These are phyloP conservation scores for Nannochloropsis gaditana DNA, from an alignment of 108 stramenopile species.

Conservation along the genomic window DNA sequence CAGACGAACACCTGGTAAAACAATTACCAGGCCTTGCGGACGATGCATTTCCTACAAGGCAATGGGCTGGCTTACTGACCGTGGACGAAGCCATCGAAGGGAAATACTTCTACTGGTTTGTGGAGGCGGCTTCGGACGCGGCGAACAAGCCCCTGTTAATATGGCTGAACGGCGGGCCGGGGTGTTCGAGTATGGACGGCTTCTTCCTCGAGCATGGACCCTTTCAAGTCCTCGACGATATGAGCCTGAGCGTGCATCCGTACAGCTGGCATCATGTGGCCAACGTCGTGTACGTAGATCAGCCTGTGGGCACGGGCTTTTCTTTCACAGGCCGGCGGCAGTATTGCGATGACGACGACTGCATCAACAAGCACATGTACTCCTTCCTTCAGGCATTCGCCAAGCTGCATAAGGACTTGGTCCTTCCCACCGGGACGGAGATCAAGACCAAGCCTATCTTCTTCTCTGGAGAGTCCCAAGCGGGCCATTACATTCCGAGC, in stretches of 20 bases:
- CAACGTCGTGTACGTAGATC: slow-evolving; percentile 68
- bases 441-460: slow-evolving; percentile 62
- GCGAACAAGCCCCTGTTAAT: slow-evolving; percentile 68
- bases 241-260: slow-evolving; percentile 20
- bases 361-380: background rate
- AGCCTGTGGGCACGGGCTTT: slow-evolving; percentile 61
- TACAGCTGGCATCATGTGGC: slow-evolving; percentile 56
- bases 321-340: slow-evolving; percentile 55
- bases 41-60: slow-evolving; percentile 25
- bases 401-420: slow-evolving; percentile 65
- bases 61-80: slow-evolving; percentile 45
- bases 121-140: slow-evolving; percentile 53
- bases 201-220: slow-evolving; percentile 94
- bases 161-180: slow-evolving; percentile 73
- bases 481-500: slow-evolving; percentile 88
- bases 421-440: slow-evolving; percentile 37
- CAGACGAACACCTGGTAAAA: slow-evolving; percentile 48
- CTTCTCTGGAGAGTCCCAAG: slow-evolving; percentile 89
- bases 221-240: slow-evolving; percentile 56
- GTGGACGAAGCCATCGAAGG: slow-evolving; percentile 56
- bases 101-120: slow-evolving; percentile 91
- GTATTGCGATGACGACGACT: background rate
- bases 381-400: slow-evolving; percentile 73
- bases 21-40: slow-evolving; percentile 44
- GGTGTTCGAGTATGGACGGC: slow-evolving; percentile 90